Evolutionary conservation across 768 basidiomycete species (phyloP).

Genomic region (Kondoa subrosea): DNA sequence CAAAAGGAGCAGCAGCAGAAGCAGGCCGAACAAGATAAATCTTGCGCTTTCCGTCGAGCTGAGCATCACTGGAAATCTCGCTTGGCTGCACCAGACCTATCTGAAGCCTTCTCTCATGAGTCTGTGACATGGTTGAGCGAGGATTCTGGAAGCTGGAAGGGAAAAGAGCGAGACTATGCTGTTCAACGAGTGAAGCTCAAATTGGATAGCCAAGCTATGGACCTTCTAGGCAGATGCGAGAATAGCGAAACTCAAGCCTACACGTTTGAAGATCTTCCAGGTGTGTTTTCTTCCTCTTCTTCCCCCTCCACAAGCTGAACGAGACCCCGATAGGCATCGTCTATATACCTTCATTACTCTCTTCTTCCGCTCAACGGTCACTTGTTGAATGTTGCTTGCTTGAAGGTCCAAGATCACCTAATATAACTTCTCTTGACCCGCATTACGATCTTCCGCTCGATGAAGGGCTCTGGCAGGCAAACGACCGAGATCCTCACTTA

Average conservation of each 20-base stretch:
- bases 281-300: background rate
- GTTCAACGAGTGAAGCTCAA: background rate
- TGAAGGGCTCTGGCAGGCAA: conserved; percentile 56
- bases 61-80: background rate
- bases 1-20: background rate
- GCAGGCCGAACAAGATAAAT: background rate
- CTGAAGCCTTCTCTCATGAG: background rate
- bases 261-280: background rate
- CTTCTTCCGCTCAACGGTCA: conserved; percentile 45
- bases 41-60: background rate
- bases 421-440: conserved; percentile 73
- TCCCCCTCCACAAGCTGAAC: background rate
- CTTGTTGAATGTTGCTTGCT: conserved; percentile 57
- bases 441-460: conserved; percentile 61
- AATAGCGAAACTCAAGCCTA: background rate
- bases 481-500: conserved; percentile 21
- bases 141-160: background rate
- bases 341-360: conserved; percentile 57
- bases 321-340: conserved; percentile 49
- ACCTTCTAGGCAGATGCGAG: background rate
- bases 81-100: background rate
- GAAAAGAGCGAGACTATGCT: background rate
- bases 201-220: background rate
- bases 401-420: conserved; percentile 59
- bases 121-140: background rate